Evolutionary conservation across 371 early-diverging fungal genomes (phyloP).

Genomic region (Saksenaea vasiformis): DNA sequence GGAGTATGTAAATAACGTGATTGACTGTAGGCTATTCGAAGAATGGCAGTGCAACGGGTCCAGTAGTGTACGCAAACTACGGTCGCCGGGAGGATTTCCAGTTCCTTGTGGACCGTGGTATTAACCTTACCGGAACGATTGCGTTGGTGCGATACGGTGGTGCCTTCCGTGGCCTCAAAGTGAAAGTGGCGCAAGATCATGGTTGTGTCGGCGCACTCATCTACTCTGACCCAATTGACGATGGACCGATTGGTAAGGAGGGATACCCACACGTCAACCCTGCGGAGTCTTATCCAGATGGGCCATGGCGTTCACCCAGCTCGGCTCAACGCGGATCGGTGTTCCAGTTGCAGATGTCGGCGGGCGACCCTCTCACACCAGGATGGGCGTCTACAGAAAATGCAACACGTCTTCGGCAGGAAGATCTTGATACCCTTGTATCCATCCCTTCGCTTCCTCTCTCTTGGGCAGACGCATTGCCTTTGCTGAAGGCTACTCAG

Average conservation of each 20-base stretch:
- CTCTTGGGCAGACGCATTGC: conserved; percentile 65
- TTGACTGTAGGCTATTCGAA: conserved; percentile 50
- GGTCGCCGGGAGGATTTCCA: conserved; percentile 64
- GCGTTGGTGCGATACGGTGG: conserved; percentile 66
- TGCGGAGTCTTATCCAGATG: conserved; percentile 61
- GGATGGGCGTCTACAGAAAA: conserved; percentile 58
- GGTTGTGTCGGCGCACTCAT: conserved; percentile 64
- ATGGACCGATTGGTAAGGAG: conserved; percentile 21
- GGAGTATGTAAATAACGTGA: not conserved
- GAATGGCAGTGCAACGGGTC: conserved; percentile 61
- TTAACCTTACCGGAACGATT: conserved; percentile 52
- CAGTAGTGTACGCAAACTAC: conserved; percentile 69
- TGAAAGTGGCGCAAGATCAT: conserved; percentile 59
- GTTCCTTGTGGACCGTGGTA: conserved; percentile 43
- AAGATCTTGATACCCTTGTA: conserved; percentile 50
- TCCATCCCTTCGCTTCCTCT: conserved; percentile 70
- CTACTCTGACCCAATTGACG: conserved; percentile 23
- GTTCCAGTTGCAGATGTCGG: conserved; percentile 40
- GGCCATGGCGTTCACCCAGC: conserved; percentile 65
- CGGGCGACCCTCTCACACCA: conserved; percentile 73
- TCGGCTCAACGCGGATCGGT: conserved; percentile 67
- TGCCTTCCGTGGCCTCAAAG: conserved; percentile 61
- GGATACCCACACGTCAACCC: conserved; percentile 37
- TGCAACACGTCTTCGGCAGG: conserved; percentile 50
- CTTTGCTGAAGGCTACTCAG: conserved; percentile 53